A percentile compares a stretch with the other conserved stretches of the same genome.
Evolutionary conservation across 2,329 filamentous ascomycete genomes (phyloP).

Genomic region (Talaromyces sp.): DNA sequence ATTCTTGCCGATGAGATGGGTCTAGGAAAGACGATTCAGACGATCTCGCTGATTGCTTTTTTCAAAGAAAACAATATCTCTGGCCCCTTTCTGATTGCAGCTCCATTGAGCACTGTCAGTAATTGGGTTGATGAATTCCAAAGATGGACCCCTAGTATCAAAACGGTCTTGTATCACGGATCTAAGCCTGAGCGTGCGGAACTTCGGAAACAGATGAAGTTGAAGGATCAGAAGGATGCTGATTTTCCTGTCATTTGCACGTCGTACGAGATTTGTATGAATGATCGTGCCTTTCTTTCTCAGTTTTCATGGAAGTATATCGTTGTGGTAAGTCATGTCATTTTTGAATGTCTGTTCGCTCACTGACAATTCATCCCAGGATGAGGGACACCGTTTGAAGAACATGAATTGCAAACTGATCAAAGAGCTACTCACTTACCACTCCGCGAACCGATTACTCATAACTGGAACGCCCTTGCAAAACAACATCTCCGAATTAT

Average conservation of each 20-base stretch:
- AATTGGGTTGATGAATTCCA: slow-evolving; percentile 96
- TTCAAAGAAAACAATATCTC: slow-evolving; percentile 81
- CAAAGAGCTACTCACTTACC: slow-evolving; percentile 79
- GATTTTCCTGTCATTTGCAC: slow-evolving; percentile 91
- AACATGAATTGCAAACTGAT: slow-evolving; percentile 93
- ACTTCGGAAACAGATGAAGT: slow-evolving; percentile 70
- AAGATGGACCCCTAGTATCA: slow-evolving; percentile 83
- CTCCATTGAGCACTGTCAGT: slow-evolving; percentile 81
- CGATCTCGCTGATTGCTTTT: slow-evolving; percentile 80
- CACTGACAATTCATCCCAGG: slow-evolving; percentile 43
- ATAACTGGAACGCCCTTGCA: slow-evolving; percentile 94
- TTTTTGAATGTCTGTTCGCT: background rate
- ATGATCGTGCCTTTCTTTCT: slow-evolving; percentile 73
- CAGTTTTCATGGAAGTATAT: slow-evolving; percentile 96
- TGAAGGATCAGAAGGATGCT: slow-evolving; percentile 57
- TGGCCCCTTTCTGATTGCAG: slow-evolving; percentile 85
- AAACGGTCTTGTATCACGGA: slow-evolving; percentile 87
- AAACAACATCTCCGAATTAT: slow-evolving; percentile 90
- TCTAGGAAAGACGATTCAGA: slow-evolving; percentile 85
- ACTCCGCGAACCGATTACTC: slow-evolving; percentile 81
- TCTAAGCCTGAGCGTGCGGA: slow-evolving; percentile 69
- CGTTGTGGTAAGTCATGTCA: slow-evolving; percentile 61
- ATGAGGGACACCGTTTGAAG: slow-evolving; percentile 95
- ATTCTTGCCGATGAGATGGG: slow-evolving; percentile 96
- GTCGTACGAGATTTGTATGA: slow-evolving; percentile 92